phyloP scores from a whole-genome alignment of 768 basidiomycete genomes.

The Lyophyllum decastes region DNA sequence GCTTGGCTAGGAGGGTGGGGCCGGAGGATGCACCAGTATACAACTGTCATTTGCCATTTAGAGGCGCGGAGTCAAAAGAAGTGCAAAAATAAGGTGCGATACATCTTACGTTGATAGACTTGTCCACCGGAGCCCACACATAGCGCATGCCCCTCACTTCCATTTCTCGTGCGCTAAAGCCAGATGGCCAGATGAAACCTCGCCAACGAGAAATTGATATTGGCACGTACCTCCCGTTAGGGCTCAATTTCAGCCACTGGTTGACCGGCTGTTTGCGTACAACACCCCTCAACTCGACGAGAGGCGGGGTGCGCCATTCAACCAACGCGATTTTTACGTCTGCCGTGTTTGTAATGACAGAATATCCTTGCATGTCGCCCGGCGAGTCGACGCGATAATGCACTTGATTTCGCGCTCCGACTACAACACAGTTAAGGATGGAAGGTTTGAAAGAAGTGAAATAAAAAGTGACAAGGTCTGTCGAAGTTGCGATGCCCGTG shows the following conservation, averaged over 20 bases:
- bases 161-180: conserved; percentile 48
- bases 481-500: conserved; percentile 33
- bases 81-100: neutral
- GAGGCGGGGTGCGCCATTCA: conserved; percentile 51
- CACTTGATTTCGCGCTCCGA: conserved; percentile 48
- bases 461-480: conserved; percentile 39
- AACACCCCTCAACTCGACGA: conserved; percentile 52
- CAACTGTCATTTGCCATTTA: conserved; percentile 43
- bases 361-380: conserved; percentile 47
- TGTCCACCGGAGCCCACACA: conserved; percentile 53
- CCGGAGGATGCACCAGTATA: conserved; percentile 33
- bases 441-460: conserved; percentile 52
- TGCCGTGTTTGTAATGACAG: conserved; percentile 49
- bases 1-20: conserved; percentile 43
- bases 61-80: neutral
- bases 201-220: neutral
- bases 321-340: conserved; percentile 52
- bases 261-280: conserved; percentile 47
- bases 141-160: conserved; percentile 47
- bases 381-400: conserved; percentile 53
- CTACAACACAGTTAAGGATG: conserved; percentile 54
- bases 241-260: conserved; percentile 53
- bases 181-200: neutral
- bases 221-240: conserved; percentile 36
- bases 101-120: conserved; percentile 49